phyloP scores from a whole-genome alignment of 192 early-diverging fungal species.

The Backusella tarrabulga region DNA sequence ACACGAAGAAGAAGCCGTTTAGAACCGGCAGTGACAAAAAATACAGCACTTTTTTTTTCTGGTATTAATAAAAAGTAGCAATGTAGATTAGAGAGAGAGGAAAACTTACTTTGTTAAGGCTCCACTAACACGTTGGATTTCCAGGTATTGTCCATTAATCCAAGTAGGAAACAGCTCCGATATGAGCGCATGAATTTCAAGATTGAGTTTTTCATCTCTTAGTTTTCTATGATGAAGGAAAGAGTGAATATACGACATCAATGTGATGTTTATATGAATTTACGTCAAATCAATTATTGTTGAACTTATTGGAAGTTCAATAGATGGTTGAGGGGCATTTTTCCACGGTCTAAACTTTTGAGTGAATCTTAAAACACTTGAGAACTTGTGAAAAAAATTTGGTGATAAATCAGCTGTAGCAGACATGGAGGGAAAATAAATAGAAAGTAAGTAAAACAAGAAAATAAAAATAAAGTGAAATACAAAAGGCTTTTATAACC shows the following conservation, averaged over 20 bases:
- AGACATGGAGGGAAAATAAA: neutral
- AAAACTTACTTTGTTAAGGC: constrained; percentile 70
- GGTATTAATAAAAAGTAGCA: constrained; percentile 17
- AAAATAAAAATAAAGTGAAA: neutral
- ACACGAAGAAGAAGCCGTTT: constrained; percentile 59
- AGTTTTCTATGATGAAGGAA: neutral
- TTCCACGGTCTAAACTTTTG: neutral
- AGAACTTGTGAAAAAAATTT: constrained; percentile 3
- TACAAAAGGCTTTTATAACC: neutral
- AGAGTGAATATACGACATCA: neutral
- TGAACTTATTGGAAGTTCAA: neutral
- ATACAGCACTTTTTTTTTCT: constrained; percentile 33
- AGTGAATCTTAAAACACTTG: neutral
- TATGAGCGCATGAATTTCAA: neutral
- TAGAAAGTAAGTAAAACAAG: neutral
- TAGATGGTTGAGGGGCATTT: neutral
- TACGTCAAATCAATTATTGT: neutral
- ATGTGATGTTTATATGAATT: neutral
- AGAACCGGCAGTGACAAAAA: constrained; percentile 31
- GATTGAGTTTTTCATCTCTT: neutral
- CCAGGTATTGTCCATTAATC: constrained; percentile 11
- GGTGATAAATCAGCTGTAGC: neutral
- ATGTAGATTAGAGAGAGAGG: neutral
- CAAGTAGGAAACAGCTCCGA: neutral
- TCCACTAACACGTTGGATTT: constrained; percentile 52